Base-by-base conservation (phyloP, 495 filamentous ascomycete species). In the Aspergillus saccharolyticus region DNA sequence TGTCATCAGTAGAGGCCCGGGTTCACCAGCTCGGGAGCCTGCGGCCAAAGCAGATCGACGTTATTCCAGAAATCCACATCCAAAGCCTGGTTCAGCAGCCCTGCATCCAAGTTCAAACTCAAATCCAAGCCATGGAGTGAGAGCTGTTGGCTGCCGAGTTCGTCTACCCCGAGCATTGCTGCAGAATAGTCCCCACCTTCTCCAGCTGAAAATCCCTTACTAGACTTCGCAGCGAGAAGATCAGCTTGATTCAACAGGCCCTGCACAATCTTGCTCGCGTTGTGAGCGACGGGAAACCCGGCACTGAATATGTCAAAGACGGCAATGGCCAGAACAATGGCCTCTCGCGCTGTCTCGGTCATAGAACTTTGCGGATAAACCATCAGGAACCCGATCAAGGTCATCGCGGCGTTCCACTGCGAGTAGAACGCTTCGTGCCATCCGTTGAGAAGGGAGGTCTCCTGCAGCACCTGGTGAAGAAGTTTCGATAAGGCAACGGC, bases 351-450 rank as follows among this genome's bases (percentile, higher is more conserved):
- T n/a, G 42, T n/a, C 1, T 1, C 3, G 6, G 54, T 20, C 18
- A 18, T 12, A 3, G 28, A 14, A 17, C 17, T 1, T 18, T 21
- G 6, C 10, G 54, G 45, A 15, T 44, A 51, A 8, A 42, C 44
- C 54, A 51, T 24, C 3, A 50, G 17, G 18, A 44, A 42, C 0
- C 44, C 54, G n/a, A 56, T 20, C 18, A 56, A 17, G n/a, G 54
- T 50, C 45, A 56, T 50, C 1, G 30, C 30, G 1, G 54, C 54
- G 25, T 56, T 56, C 54, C 54, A 56, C 19, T 50, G 45, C 12
- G 2, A 50, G 10, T 50, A 22, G n/a, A 50, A 56, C 10, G 45
- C 45, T 19, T 56, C 54, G 21, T 56, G 46, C 54, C 54, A 56
- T 3, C 54, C 54, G 42, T 43, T 18, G 1, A 56, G 46, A 17